phyloP scores from a whole-genome alignment of 768 basidiomycete species.

The Boletus sensibilis region DNA sequence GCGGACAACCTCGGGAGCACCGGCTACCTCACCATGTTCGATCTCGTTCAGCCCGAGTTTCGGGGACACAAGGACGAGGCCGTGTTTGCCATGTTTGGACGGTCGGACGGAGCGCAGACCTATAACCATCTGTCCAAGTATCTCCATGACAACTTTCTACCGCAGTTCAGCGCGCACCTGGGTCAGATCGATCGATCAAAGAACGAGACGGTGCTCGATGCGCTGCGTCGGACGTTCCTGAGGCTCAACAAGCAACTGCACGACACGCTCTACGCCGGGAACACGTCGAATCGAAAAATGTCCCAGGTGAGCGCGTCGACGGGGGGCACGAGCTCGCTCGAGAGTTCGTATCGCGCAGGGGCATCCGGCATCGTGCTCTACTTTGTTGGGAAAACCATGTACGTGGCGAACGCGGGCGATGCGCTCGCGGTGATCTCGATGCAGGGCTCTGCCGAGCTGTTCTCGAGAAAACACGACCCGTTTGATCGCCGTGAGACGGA shows the following conservation, averaged over 20 bases:
- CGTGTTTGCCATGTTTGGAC: slow-evolving; percentile 95
- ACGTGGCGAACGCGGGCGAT: slow-evolving; percentile 88
- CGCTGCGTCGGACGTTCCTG: slow-evolving; percentile 84
- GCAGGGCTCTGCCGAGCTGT: slow-evolving; percentile 66
- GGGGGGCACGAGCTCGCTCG: slow-evolving; percentile 34
- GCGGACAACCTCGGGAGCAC: slow-evolving; percentile 84
- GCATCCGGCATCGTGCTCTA: slow-evolving; percentile 88
- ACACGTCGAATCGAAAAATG: slow-evolving; percentile 58
- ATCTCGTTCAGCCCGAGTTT: slow-evolving; percentile 88
- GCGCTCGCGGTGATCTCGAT: slow-evolving; percentile 83
- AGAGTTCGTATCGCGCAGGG: slow-evolving; percentile 62
- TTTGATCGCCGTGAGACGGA: slow-evolving; percentile 81
- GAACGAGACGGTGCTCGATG: slow-evolving; percentile 63
- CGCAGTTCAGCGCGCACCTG: slow-evolving; percentile 60
- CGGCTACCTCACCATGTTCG: slow-evolving; percentile 84
- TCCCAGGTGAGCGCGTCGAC: slow-evolving; percentile 59
- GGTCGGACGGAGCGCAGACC: slow-evolving; percentile 52
- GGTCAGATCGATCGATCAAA: slow-evolving; percentile 37
- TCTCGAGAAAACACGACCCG: slow-evolving; percentile 86
- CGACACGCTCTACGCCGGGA: slow-evolving; percentile 53
- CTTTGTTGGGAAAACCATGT: slow-evolving; percentile 72
- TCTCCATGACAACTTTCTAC: slow-evolving; percentile 77
- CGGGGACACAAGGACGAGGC: slow-evolving; percentile 74
- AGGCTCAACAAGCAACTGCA: slow-evolving; percentile 80
- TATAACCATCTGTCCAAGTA: slow-evolving; percentile 78